Evolutionary conservation across 108 stramenopile species (phyloP).

Genomic region (Tribonema minus): DNA sequence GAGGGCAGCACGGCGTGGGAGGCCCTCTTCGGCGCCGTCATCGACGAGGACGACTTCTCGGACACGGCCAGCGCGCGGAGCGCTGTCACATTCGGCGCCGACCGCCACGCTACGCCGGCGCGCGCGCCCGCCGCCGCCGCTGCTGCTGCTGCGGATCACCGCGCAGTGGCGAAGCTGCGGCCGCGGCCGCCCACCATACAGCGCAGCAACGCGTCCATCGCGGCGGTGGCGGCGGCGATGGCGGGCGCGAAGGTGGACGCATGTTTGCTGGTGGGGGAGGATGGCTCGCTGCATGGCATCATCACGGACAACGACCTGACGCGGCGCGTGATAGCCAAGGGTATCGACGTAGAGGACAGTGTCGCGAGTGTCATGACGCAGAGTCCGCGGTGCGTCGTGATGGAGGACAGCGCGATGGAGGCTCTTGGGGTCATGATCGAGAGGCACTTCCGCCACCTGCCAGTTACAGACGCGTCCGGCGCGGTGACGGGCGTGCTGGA

Average conservation of each 20-base stretch:
- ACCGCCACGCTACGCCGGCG: not conserved
- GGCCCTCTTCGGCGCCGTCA: slow-evolving; percentile 24
- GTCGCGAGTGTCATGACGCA: slow-evolving; percentile 74
- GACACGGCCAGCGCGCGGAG: slow-evolving; percentile 3
- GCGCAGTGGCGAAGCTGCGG: not conserved
- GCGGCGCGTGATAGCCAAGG: slow-evolving; percentile 61
- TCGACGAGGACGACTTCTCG: slow-evolving; percentile 20
- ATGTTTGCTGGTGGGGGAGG: slow-evolving; percentile 3
- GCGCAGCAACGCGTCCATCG: not conserved
- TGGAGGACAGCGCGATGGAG: slow-evolving; percentile 75
- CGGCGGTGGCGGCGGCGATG: slow-evolving; percentile 17
- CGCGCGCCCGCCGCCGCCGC: no score
- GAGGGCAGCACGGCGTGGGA: slow-evolving; percentile 33
- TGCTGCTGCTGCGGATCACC: not conserved
- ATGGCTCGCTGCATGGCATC: slow-evolving; percentile 40
- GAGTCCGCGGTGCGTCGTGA: slow-evolving; percentile 72
- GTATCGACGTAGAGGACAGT: slow-evolving; percentile 59
- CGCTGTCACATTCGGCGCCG: not conserved
- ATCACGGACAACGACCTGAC: slow-evolving; percentile 55
- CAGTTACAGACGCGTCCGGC: slow-evolving; percentile 50
- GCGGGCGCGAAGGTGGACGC: slow-evolving; percentile 13
- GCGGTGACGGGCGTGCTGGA: slow-evolving; percentile 81
- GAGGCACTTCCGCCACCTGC: slow-evolving; percentile 69
- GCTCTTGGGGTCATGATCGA: slow-evolving; percentile 85
- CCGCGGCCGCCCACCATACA: not conserved